Base-by-base conservation (phyloP, 169 alveolate species). In the Perkinsus marinus region DNA sequence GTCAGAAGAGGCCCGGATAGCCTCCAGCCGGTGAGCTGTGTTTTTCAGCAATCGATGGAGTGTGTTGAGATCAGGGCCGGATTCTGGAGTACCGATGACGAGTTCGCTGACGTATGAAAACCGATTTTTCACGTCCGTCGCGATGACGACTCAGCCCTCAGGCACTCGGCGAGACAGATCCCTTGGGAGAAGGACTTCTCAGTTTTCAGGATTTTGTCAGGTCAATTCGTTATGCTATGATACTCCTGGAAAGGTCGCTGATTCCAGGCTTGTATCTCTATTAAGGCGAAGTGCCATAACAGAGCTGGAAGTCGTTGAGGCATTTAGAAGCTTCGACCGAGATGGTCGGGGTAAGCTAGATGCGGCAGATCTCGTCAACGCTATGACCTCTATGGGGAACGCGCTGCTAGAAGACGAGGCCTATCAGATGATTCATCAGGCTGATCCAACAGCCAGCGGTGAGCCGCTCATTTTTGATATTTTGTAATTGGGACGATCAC, bases 331-430 rank as follows among this genome's bases (percentile, higher is more conserved):
- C 93, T 94, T 94, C 89, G 95, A 94, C 89, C 91, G 95, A 93
- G 96, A 94, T 93, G 96, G 95, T 43, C 92, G 94, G 91, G 95
- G 95, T n/a, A 94, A 93, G 68, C 94, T 95, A 69, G 93, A 94
- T 89, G 95, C 95, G 36, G 95, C 94, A 30, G 96, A 95, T 94
- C 93, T 92, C 90, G 91, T 92, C 90, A 93, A 92, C 90, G 94
- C 92, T 47, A 93, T 90, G 96, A 95, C 95, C 30, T 94, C 93
- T 57, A 79, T 94, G 89, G 95, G 95, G 68, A 96, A 95, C 46
- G 93, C 93, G 39, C 68, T 95, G 89, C 93, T 95, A 68, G 95
- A 92, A 91, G 96, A 95, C 7, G 79, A 57, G 34, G 79, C 79
- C 30, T 13, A 57, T 30, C 36, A n/a, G n/a, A n/a, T n/a, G n/a